Conservation (phyloP, 2,329 filamentous ascomycete genomes). For the Calonectria hongkongensis region DNA sequence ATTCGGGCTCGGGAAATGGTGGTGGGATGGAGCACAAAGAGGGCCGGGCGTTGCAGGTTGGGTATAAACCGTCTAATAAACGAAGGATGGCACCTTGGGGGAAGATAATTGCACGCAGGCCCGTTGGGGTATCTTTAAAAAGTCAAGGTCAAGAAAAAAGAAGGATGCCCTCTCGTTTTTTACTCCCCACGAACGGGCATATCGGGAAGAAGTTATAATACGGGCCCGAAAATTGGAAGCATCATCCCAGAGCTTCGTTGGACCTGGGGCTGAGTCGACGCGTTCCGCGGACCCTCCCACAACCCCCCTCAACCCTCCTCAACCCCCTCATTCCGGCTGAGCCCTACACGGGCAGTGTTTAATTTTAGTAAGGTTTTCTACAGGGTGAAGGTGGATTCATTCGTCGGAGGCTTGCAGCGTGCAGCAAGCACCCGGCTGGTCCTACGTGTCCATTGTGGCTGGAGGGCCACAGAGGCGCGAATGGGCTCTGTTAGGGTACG, state of each 20-base stretch:
- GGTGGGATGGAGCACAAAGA: conserved; percentile 21
- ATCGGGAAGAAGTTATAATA: conserved; percentile 12
- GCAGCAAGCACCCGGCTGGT: conserved; percentile 7
- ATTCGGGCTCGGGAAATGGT: conserved; percentile 7
- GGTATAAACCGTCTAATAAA: neutral
- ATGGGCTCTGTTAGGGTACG: conserved; percentile 7
- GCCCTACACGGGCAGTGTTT: conserved; percentile 13
- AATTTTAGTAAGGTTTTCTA: conserved; percentile 12
- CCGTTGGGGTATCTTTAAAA: neutral
- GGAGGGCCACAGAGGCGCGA: neutral
- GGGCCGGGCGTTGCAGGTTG: conserved; percentile 13
- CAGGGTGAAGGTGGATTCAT: conserved; percentile 3
- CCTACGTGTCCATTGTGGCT: conserved; percentile 26
- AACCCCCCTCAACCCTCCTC: neutral
- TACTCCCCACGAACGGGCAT: neutral
- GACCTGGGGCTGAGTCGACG: conserved; percentile 9
- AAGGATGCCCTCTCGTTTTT: neutral
- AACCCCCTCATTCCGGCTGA: conserved; percentile 13
- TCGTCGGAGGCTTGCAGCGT: conserved; percentile 17
- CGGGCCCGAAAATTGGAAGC: conserved; percentile 9
- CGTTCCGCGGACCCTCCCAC: conserved; percentile 10
- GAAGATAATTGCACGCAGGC: neutral
- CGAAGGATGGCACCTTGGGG: conserved; percentile 1
- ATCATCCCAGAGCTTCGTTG: conserved; percentile 2
- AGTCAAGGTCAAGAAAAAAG: neutral